Conservation (phyloP, 2,329 filamentous ascomycete genomes). For the Epichloe brachyelytri region DNA sequence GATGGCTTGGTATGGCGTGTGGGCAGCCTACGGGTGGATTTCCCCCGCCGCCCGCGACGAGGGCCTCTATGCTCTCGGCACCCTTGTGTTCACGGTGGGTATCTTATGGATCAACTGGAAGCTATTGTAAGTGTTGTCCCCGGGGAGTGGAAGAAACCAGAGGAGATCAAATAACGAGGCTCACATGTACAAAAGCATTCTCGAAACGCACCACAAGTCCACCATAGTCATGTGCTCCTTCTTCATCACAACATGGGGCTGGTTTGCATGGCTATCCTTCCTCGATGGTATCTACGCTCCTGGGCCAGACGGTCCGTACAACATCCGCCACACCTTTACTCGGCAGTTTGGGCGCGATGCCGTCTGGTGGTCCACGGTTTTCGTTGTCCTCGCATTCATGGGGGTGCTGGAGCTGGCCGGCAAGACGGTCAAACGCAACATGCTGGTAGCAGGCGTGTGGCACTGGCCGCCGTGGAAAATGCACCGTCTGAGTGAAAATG, state of each 20-base stretch:
- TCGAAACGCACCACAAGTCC: slow-evolving; percentile 70
- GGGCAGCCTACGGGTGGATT: slow-evolving; percentile 37
- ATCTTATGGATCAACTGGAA: slow-evolving; percentile 65
- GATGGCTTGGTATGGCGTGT: slow-evolving; percentile 55
- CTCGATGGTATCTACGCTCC: slow-evolving; percentile 49
- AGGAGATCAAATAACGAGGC: background rate
- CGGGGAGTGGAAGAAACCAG: background rate
- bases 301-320: slow-evolving; percentile 41
- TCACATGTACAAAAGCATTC: slow-evolving; percentile 28
- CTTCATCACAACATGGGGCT: slow-evolving; percentile 49
- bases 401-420: slow-evolving; percentile 53
- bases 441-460: slow-evolving; percentile 35
- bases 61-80: slow-evolving; percentile 60
- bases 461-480: slow-evolving; percentile 30
- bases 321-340: slow-evolving; percentile 55
- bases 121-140: slow-evolving; percentile 46
- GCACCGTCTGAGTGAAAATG: slow-evolving; percentile 20
- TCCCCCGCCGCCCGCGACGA: slow-evolving; percentile 45
- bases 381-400: slow-evolving; percentile 48
- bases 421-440: slow-evolving; percentile 31
- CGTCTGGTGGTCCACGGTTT: slow-evolving; percentile 61
- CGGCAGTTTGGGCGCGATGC: slow-evolving; percentile 53
- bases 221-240: slow-evolving; percentile 47
- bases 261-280: slow-evolving; percentile 63
- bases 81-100: slow-evolving; percentile 56